phyloP scores from a whole-genome alignment of 352 stramenopile genomes.

The Phytophthora capsici region DNA sequence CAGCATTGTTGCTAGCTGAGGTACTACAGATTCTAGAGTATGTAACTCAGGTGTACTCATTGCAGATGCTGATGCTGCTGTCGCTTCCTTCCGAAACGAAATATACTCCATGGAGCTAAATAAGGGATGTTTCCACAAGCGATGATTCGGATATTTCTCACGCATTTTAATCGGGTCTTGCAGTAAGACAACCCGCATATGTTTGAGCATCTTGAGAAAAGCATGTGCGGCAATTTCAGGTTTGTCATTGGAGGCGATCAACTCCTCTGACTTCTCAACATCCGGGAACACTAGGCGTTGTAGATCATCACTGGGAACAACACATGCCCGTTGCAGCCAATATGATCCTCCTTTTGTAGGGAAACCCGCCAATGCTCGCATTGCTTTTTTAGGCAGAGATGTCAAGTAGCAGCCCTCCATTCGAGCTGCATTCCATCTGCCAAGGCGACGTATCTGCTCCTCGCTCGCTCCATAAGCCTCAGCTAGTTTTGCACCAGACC shows the following conservation, averaged over 20 bases:
- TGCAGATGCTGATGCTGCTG: too few relatives aligned
- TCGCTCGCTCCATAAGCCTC: not conserved
- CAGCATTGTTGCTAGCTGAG: too few relatives aligned
- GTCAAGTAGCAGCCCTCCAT: constrained; percentile 4
- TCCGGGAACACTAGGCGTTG: not conserved
- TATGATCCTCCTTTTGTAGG: not conserved
- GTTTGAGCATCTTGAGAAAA: constrained; percentile 2
- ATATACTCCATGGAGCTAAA: not conserved
- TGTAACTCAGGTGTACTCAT: too few relatives aligned
- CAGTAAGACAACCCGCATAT: constrained; percentile 5
- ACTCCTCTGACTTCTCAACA: not conserved
- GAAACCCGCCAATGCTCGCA: not conserved
- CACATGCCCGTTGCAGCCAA: not conserved
- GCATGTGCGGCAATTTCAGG: not conserved
- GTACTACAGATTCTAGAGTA: too few relatives aligned
- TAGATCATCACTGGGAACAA: not conserved
- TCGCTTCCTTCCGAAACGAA: too few relatives aligned
- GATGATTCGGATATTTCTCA: not conserved
- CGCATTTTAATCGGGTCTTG: not conserved
- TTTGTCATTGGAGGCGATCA: not conserved
- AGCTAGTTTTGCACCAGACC: constrained; percentile 2
- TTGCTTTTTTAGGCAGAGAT: not conserved
- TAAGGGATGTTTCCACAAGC: constrained; percentile 1
- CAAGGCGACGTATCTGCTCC: not conserved
- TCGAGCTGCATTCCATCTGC: not conserved